Percentiles rank a stretch among this genome's conserved stretches.
phyloP scores from a whole-genome alignment of 2,329 filamentous ascomycete species.

The Simplicillium aogashimaense region DNA sequence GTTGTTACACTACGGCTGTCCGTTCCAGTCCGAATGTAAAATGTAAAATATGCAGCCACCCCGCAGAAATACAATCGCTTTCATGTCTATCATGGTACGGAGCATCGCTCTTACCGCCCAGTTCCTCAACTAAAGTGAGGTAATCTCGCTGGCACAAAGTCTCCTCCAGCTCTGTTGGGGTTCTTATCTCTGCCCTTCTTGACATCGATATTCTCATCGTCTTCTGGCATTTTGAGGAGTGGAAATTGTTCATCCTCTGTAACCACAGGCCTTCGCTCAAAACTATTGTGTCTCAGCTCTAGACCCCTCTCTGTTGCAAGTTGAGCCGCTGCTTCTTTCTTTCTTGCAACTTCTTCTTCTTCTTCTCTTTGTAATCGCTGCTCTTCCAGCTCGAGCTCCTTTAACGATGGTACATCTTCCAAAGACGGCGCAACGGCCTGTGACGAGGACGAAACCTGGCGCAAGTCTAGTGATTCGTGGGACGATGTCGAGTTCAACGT shows the following conservation, averaged over 20 bases:
- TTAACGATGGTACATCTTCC: conserved; percentile 33
- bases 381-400: conserved; percentile 45
- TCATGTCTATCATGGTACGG: not conserved
- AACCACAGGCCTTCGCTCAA: conserved; percentile 16
- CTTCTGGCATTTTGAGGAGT: conserved; percentile 10
- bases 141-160: conserved; percentile 49
- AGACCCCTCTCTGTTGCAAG: conserved; percentile 42
- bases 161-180: conserved; percentile 7
- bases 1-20: too few relatives aligned
- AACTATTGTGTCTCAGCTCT: conserved; percentile 2
- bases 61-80: not conserved
- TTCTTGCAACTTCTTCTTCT: conserved; percentile 40
- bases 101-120: not conserved
- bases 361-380: conserved; percentile 39
- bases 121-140: conserved; percentile 40
- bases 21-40: too few relatives aligned
- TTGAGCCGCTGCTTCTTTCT: conserved; percentile 39
- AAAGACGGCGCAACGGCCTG: conserved; percentile 24
- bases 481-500: conserved; percentile 38
- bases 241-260: conserved; percentile 23
- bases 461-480: conserved; percentile 17
- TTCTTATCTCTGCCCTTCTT: conserved; percentile 7
- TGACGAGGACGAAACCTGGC: conserved; percentile 14
- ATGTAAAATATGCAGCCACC: too few relatives aligned
- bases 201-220: not conserved